Evolutionary conservation across 2,329 filamentous ascomycete genomes (phyloP).

Genomic region (Aspergillus floridensis): DNA sequence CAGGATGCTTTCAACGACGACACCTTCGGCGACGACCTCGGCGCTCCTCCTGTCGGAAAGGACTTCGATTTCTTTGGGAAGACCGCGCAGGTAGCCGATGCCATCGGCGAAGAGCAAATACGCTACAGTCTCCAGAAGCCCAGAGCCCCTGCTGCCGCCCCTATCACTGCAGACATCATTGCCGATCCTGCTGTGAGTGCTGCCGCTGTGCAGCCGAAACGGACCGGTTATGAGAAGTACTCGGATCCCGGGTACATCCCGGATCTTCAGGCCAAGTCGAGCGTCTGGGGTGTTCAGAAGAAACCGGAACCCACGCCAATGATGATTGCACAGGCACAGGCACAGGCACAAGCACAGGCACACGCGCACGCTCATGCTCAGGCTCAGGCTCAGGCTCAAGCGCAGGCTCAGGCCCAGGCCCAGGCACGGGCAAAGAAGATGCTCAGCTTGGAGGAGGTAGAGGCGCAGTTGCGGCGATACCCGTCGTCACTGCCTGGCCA

Average conservation of each 20-base stretch:
- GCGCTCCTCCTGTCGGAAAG: conserved; percentile 63
- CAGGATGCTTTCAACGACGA: conserved; percentile 96
- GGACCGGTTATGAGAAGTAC: conserved; percentile 90
- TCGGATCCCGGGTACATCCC: conserved; percentile 78
- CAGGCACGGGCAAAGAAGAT: conserved; percentile 64
- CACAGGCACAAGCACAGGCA: background rate
- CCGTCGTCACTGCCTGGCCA: conserved; percentile 23
- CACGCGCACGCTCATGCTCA: background rate
- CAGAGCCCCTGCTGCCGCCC: conserved; percentile 36
- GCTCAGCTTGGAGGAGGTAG: conserved; percentile 95
- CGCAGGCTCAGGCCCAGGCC: conserved; percentile 11
- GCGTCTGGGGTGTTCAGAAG: conserved; percentile 74
- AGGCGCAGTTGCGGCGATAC: conserved; percentile 82
- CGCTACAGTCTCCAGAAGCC: conserved; percentile 75
- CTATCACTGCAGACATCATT: conserved; percentile 30
- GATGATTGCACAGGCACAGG: background rate
- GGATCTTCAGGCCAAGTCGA: conserved; percentile 87
- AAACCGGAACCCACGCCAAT: conserved; percentile 27
- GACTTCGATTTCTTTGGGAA: conserved; percentile 97
- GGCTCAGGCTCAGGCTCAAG: background rate
- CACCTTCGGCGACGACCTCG: conserved; percentile 69
- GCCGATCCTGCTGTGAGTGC: conserved; percentile 46
- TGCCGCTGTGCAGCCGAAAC: conserved; percentile 56
- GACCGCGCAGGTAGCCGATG: conserved; percentile 81
- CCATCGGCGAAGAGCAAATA: conserved; percentile 86